Evolutionary conservation across 2,329 filamentous ascomycete species (phyloP).

Genomic region (Leptographium flavum): DNA sequence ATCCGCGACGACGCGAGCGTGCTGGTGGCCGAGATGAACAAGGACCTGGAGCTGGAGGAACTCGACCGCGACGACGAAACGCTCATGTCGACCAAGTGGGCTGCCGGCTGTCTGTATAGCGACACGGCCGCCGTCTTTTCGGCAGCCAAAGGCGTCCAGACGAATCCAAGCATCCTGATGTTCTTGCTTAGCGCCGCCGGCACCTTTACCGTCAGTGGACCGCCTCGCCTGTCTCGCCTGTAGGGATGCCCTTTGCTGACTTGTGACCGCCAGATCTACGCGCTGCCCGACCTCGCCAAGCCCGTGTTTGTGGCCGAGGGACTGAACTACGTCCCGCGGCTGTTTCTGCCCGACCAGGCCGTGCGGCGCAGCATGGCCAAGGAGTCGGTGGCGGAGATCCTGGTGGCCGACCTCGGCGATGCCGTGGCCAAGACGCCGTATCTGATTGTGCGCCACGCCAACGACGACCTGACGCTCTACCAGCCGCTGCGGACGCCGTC

Average conservation of each 20-base stretch:
- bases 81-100: constrained; percentile 54
- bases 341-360: constrained; percentile 57
- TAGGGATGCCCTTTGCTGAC: not conserved
- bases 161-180: constrained; percentile 44
- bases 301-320: constrained; percentile 64
- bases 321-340: constrained; percentile 61
- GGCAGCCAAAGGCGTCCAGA: constrained; percentile 24
- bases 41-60: constrained; percentile 74
- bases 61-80: constrained; percentile 48
- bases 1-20: constrained; percentile 73
- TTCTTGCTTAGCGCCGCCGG: constrained; percentile 68
- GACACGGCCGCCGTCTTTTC: constrained; percentile 46
- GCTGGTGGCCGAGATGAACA: constrained; percentile 65
- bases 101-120: constrained; percentile 71
- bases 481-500: constrained; percentile 49
- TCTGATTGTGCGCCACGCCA: constrained; percentile 64
- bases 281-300: constrained; percentile 56
- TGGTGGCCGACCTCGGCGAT: constrained; percentile 78
- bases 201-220: constrained; percentile 50
- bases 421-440: constrained; percentile 55
- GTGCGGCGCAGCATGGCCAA: constrained; percentile 56
- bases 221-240: too few species aligned
- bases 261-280: constrained; percentile 45
- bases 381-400: constrained; percentile 62
- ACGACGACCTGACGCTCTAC: constrained; percentile 77